phyloP scores from a whole-genome alignment of 331 rosid genomes.

The Quercus phellos region DNA sequence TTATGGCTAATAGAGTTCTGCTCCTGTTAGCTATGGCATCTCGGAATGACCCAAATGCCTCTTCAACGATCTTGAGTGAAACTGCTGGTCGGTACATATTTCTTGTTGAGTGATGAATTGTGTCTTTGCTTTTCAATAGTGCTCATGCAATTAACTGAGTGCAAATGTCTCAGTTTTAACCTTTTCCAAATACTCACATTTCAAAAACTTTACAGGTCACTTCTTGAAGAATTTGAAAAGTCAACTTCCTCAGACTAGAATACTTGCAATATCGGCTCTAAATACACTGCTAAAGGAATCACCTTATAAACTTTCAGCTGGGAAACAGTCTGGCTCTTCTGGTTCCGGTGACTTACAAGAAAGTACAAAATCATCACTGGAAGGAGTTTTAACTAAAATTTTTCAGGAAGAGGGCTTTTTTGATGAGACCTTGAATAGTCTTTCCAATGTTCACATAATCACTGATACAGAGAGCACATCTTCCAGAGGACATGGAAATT shows the following conservation, averaged over 20 bases:
- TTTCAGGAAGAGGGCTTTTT: slow-evolving; percentile 96
- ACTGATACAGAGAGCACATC: slow-evolving; percentile 66
- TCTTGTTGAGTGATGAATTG: slow-evolving; percentile 1
- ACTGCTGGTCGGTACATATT: slow-evolving; percentile 62
- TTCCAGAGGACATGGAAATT: slow-evolving; percentile 82
- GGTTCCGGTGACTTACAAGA: slow-evolving; percentile 43
- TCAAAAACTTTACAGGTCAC: slow-evolving; percentile 60
- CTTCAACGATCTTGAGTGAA: slow-evolving; percentile 79
- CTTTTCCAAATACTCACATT: background rate
- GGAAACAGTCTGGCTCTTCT: slow-evolving; percentile 33
- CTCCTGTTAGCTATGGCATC: slow-evolving; percentile 93
- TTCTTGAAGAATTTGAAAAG: slow-evolving; percentile 88
- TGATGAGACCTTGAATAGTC: slow-evolving; percentile 82
- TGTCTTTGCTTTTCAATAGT: slow-evolving; percentile 11
- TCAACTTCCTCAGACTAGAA: slow-evolving; percentile 97
- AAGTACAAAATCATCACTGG: slow-evolving; percentile 71
- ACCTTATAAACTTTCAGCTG: slow-evolving; percentile 72
- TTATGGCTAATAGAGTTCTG: slow-evolving; percentile 94
- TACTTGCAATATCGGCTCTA: slow-evolving; percentile 92
- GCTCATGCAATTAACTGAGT: background rate
- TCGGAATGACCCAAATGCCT: slow-evolving; percentile 69
- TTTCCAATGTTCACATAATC: slow-evolving; percentile 88
- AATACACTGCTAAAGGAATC: slow-evolving; percentile 91
- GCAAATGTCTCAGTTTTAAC: background rate
- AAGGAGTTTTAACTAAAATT: slow-evolving; percentile 72